Conservation (phyloP, 2,329 filamentous ascomycete genomes). For the Xylariaceae sp. region DNA sequence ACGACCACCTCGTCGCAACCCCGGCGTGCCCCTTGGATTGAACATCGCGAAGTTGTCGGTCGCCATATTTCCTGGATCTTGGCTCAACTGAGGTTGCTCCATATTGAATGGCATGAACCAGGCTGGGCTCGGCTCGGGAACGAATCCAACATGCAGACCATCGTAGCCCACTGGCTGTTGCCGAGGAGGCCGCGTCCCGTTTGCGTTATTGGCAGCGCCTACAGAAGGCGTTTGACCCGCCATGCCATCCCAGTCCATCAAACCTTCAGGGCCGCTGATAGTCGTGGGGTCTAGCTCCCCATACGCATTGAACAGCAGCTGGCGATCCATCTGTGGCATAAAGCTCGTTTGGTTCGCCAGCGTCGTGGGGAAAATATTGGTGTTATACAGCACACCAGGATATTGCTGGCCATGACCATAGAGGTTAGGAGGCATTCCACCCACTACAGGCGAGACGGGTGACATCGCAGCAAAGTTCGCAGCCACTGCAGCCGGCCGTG, state of each 20-base stretch:
- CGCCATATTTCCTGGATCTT: slow-evolving; percentile 42
- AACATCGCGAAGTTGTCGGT: slow-evolving; percentile 51
- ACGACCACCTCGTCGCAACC: slow-evolving; percentile 27
- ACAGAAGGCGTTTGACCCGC: slow-evolving; percentile 31
- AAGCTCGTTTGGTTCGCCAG: slow-evolving; percentile 48
- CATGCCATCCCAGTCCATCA: slow-evolving; percentile 45
- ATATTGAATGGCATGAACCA: slow-evolving; percentile 96
- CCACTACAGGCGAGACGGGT: slow-evolving; percentile 45
- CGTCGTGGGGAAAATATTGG: slow-evolving; percentile 46
- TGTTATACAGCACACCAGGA: slow-evolving; percentile 41
- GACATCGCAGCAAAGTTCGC: slow-evolving; percentile 44
- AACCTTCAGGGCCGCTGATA: slow-evolving; percentile 35
- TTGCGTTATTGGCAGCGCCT: slow-evolving; percentile 28
- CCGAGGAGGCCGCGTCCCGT: slow-evolving; percentile 29
- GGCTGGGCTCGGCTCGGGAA: slow-evolving; percentile 53
- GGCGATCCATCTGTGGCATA: slow-evolving; percentile 66
- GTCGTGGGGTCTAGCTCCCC: slow-evolving; percentile 44
- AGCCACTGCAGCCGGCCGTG: slow-evolving; percentile 35
- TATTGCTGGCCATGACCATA: slow-evolving; percentile 30
- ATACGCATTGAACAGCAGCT: slow-evolving; percentile 72
- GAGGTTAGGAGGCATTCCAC: slow-evolving; percentile 25
- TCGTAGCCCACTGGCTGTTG: slow-evolving; percentile 28
- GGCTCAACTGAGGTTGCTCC: slow-evolving; percentile 62
- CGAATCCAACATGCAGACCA: slow-evolving; percentile 25
- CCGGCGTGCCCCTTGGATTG: slow-evolving; percentile 29